phyloP scores from a whole-genome alignment of 768 basidiomycete genomes.

The Daedaleopsis nitida region DNA sequence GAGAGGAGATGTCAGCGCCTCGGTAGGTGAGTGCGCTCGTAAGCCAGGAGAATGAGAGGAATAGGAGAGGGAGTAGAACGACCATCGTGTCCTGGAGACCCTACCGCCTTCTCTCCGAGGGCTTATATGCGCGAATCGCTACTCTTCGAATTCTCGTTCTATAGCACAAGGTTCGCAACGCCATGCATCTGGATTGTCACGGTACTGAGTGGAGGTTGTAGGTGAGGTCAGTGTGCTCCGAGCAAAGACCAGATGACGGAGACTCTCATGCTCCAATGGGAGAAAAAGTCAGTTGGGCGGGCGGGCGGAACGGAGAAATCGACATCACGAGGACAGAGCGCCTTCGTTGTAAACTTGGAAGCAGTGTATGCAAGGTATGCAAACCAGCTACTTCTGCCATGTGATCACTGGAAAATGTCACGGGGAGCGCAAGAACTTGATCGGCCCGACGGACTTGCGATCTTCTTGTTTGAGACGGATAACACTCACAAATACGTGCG shows the following conservation, averaged over 20 bases:
- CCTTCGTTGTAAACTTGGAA: background rate
- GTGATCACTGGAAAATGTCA: background rate
- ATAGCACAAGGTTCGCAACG: background rate
- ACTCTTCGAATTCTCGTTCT: background rate
- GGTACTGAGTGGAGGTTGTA: background rate
- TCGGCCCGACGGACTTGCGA: background rate
- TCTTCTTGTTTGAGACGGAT: no score
- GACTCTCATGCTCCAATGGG: background rate
- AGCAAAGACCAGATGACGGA: constrained; percentile 5
- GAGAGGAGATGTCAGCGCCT: constrained; percentile 59
- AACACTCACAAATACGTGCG: no score
- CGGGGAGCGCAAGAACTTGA: background rate
- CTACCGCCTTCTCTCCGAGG: no score
- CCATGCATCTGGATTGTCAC: background rate
- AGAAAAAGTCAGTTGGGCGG: background rate
- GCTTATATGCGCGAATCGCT: constrained; percentile 2
- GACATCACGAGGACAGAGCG: background rate
- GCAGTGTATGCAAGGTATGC: no score
- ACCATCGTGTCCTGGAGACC: constrained; percentile 2
- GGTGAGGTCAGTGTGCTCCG: background rate
- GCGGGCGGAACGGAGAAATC: background rate
- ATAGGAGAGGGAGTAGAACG: constrained; percentile 11
- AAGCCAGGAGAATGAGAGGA: constrained; percentile 15
- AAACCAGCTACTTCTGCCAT: background rate
- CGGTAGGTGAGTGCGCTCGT: constrained; percentile 41